Conservation (phyloP, 495 filamentous ascomycete species). For the Bacidia gigantensis region DNA sequence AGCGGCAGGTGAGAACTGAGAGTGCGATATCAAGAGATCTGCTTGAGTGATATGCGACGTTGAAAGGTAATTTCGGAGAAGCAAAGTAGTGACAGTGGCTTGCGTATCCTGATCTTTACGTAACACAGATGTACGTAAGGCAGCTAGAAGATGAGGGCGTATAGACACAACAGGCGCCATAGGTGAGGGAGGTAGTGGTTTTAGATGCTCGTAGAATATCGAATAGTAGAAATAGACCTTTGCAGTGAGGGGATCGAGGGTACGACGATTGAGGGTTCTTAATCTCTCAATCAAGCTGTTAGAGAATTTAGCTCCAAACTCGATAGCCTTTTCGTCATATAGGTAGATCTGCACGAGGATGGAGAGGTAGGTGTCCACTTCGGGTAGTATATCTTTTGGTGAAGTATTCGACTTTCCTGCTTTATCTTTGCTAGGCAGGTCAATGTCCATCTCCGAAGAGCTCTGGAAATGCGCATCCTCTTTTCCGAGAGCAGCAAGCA, state of each 20-base stretch:
- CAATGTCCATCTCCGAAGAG: conserved; percentile 63
- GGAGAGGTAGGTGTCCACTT: conserved; percentile 83
- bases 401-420: conserved; percentile 20
- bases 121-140: conserved; percentile 81
- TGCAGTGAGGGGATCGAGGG: conserved; percentile 82
- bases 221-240: conserved; percentile 97
- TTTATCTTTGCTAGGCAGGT: conserved; percentile 45
- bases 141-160: conserved; percentile 72
- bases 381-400: conserved; percentile 64
- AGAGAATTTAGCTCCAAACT: conserved; percentile 74
- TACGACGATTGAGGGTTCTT: conserved; percentile 80
- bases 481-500: conserved; percentile 55
- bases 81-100: conserved; percentile 82
- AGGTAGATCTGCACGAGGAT: conserved; percentile 83
- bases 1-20: conserved; percentile 80
- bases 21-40: conserved; percentile 88
- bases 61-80: conserved; percentile 89
- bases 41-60: conserved; percentile 96
- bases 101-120: conserved; percentile 94
- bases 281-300: conserved; percentile 65
- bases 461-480: conserved; percentile 43
- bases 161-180: conserved; percentile 72
- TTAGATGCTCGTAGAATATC: conserved; percentile 79
- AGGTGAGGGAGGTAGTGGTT: conserved; percentile 74
- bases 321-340: conserved; percentile 65